phyloP scores from a whole-genome alignment of 2,329 filamentous ascomycete species.

The Pleoardoris graminearum region DNA sequence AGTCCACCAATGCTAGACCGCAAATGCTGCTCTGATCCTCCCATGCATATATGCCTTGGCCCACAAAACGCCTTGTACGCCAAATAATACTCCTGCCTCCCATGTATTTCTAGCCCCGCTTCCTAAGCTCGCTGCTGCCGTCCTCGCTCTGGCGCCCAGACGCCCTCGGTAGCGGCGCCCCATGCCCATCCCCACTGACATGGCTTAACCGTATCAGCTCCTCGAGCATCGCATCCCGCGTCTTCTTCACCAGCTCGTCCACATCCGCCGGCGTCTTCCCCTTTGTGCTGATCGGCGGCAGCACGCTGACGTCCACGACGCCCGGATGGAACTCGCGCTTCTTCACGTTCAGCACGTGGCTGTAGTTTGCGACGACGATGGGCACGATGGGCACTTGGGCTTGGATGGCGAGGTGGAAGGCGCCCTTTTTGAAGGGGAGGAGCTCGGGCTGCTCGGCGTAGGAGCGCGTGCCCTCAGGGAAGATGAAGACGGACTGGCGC shows the following conservation, averaged over 20 bases:
- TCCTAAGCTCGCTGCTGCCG: slow-evolving; percentile 30
- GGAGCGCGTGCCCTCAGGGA: slow-evolving; percentile 90
- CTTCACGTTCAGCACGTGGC: slow-evolving; percentile 52
- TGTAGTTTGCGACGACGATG: slow-evolving; percentile 60
- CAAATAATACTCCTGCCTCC: background rate
- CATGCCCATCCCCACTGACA: slow-evolving; percentile 28
- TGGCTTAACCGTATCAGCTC: slow-evolving; percentile 41
- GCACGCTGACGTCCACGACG: slow-evolving; percentile 58
- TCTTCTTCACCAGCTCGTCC: slow-evolving; percentile 37
- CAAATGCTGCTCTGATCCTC: background rate
- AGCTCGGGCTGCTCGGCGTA: slow-evolving; percentile 80
- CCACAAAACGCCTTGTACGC: slow-evolving; percentile 7
- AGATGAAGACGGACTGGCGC: slow-evolving; percentile 75
- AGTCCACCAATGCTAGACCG: background rate
- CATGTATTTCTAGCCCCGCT: slow-evolving; percentile 17
- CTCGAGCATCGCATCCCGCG: slow-evolving; percentile 42
- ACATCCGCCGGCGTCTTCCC: slow-evolving; percentile 41
- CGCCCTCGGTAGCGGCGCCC: slow-evolving; percentile 29
- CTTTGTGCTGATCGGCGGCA: slow-evolving; percentile 43
- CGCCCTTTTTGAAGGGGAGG: slow-evolving; percentile 98
- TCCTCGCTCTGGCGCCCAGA: slow-evolving; percentile 21
- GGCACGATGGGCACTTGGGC: slow-evolving; percentile 92
- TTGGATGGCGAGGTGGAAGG: slow-evolving; percentile 93
- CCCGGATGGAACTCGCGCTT: slow-evolving; percentile 48
- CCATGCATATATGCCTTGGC: slow-evolving; percentile 10